phyloP scores from a whole-genome alignment of 1,139 yeast species.

The Yamadazyma triangularis region DNA sequence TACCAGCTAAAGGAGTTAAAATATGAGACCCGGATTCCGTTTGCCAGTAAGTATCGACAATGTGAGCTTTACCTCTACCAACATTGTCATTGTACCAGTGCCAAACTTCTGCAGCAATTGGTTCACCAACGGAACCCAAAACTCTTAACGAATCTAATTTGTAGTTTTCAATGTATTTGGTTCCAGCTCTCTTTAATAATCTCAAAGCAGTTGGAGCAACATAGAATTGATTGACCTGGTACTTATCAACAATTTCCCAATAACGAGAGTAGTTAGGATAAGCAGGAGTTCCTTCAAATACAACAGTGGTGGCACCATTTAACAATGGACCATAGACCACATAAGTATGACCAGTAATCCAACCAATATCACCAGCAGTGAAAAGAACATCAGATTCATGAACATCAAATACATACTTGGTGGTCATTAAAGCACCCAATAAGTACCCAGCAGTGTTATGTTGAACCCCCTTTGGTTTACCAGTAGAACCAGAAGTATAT shows the following conservation, averaged over 20 bases:
- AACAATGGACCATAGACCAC: constrained; percentile 91
- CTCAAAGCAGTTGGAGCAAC: constrained; percentile 98
- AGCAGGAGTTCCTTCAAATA: constrained; percentile 97
- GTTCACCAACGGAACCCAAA: constrained; percentile 98
- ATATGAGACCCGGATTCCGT: constrained; percentile 97
- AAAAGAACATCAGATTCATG: constrained; percentile 85
- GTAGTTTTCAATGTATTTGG: constrained; percentile 74
- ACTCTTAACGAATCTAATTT: constrained; percentile 90
- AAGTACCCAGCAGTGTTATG: constrained; percentile 93
- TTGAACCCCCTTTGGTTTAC: constrained; percentile 97
- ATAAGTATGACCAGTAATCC: constrained; percentile 99
- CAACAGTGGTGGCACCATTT: constrained; percentile 85
- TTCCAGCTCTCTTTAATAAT: constrained; percentile 92
- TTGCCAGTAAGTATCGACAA: constrained; percentile 98
- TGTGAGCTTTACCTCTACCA: constrained; percentile 82
- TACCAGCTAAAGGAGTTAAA: constrained; percentile 94
- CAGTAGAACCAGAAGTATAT: constrained; percentile 96
- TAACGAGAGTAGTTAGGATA: constrained; percentile 95
- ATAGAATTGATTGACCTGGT: constrained; percentile 93
- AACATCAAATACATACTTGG: constrained; percentile 89
- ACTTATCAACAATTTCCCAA: constrained; percentile 93
- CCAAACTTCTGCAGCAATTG: constrained; percentile 97
- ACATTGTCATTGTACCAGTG: constrained; percentile 95
- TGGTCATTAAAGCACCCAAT: constrained; percentile 91
- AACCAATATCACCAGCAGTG: constrained; percentile 98